Percentiles rank a stretch among this genome's conserved stretches.
These are phyloP conservation scores for Oidium heveae DNA, from an alignment of 2,329 filamentous ascomycete species.

Conservation along the genomic window DNA sequence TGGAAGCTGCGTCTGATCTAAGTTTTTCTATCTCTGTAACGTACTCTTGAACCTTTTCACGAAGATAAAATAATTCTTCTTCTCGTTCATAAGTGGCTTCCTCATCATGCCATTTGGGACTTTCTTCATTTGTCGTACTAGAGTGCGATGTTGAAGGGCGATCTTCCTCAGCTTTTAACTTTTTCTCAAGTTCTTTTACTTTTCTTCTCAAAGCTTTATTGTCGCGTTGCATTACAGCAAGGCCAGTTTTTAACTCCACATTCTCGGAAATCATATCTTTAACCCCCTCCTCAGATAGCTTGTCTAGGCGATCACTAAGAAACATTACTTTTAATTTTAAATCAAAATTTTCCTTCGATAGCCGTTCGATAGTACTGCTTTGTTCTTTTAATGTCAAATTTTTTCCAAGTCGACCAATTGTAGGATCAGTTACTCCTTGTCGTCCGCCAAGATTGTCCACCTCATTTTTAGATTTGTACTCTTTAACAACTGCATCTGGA, in stretches of 20 bases:
- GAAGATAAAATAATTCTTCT: slow-evolving; percentile 62
- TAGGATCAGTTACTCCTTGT: slow-evolving; percentile 23
- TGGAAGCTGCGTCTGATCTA: slow-evolving; percentile 47
- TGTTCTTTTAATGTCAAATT: slow-evolving; percentile 88
- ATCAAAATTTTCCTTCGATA: slow-evolving; percentile 96
- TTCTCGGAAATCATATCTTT: slow-evolving; percentile 98
- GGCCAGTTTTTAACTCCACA: slow-evolving; percentile 75
- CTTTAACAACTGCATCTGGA: slow-evolving; percentile 63
- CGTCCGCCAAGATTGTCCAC: slow-evolving; percentile 24
- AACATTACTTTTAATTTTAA: slow-evolving; percentile 96
- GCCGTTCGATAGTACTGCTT: slow-evolving; percentile 82
- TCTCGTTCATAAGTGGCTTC: slow-evolving; percentile 42
- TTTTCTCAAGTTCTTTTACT: slow-evolving; percentile 68
- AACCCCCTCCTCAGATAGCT: slow-evolving; percentile 82
- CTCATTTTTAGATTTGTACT: slow-evolving; percentile 56
- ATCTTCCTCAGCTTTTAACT: slow-evolving; percentile 38
- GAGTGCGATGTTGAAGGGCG: slow-evolving; percentile 34
- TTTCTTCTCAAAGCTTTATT: slow-evolving; percentile 61
- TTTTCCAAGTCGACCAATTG: slow-evolving; percentile 30
- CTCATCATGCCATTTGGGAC: slow-evolving; percentile 29
- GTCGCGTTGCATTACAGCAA: slow-evolving; percentile 74
- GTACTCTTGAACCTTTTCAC: slow-evolving; percentile 67
- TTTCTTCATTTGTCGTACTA: slow-evolving; percentile 28
- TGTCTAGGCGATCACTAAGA: slow-evolving; percentile 75
- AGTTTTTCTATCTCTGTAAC: slow-evolving; percentile 64